Evolutionary conservation across 371 early-diverging fungal genomes (phyloP).

Genomic region (Lichtheimia hyalospora): DNA sequence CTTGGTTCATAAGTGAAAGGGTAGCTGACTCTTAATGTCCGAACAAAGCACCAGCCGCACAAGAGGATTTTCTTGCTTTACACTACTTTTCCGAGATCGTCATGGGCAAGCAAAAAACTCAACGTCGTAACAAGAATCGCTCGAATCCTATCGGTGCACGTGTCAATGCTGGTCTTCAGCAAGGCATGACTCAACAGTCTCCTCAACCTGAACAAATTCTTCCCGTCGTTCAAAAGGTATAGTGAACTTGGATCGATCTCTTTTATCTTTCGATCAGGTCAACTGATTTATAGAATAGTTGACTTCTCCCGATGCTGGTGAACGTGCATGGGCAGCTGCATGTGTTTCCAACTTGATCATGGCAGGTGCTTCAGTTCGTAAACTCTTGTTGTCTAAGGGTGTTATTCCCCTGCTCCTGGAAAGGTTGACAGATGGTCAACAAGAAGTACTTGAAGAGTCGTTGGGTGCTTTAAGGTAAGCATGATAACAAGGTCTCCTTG

Average conservation of each 20-base stretch:
- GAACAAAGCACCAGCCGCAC: no score
- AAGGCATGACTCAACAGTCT: constrained; percentile 26
- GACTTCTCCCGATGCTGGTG: constrained; percentile 62
- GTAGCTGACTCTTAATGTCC: no score
- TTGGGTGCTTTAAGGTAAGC: constrained; percentile 73
- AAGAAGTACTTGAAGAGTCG: constrained; percentile 77
- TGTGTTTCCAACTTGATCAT: constrained; percentile 77
- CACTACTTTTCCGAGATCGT: no score
- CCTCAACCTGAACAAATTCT: constrained; percentile 43
- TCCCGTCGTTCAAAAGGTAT: constrained; percentile 63
- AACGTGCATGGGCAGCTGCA: constrained; percentile 89
- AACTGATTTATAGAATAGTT: constrained; percentile 37
- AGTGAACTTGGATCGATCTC: constrained; percentile 3
- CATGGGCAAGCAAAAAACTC: constrained; percentile 43
- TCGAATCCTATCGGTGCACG: constrained; percentile 28
- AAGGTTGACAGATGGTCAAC: constrained; percentile 67
- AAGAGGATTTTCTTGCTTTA: no score
- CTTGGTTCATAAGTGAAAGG: no score
- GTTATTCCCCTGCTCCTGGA: constrained; percentile 67
- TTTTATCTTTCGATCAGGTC: neutral
- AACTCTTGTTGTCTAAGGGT: constrained; percentile 71
- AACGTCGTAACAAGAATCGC: constrained; percentile 15
- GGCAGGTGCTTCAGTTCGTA: constrained; percentile 61
- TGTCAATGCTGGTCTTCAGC: constrained; percentile 21
- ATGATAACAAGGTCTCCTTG: neutral